phyloP scores from a whole-genome alignment of 1,284 basidiomycete species.

The Trichosporon asahii region DNA sequence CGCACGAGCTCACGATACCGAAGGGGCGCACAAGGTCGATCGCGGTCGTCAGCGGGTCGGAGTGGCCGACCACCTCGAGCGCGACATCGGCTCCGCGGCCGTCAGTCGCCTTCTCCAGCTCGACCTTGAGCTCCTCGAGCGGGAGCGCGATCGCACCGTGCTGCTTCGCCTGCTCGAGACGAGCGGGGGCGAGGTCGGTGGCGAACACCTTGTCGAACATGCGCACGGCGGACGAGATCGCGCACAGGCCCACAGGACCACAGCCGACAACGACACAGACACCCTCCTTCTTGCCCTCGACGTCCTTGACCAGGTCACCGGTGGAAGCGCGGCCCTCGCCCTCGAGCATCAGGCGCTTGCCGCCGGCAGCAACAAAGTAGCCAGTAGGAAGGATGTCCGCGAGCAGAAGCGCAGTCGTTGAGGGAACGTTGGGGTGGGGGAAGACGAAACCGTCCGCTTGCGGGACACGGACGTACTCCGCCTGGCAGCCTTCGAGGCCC shows the following conservation, averaged over 20 bases:
- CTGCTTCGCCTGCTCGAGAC: constrained; percentile 33
- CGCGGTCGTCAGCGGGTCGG: constrained; percentile 64
- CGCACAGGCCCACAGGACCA: constrained; percentile 52
- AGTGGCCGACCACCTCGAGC: constrained; percentile 71
- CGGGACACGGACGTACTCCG: constrained; percentile 78
- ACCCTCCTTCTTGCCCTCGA: constrained; percentile 14
- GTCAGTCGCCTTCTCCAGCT: constrained; percentile 35
- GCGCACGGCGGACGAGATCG: constrained; percentile 49
- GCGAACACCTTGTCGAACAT: constrained; percentile 46
- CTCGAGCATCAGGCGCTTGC: constrained; percentile 31
- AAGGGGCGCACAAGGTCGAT: constrained; percentile 76
- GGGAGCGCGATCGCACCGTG: constrained; percentile 49
- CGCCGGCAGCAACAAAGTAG: constrained; percentile 52
- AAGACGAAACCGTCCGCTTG: constrained; percentile 50
- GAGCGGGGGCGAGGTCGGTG: constrained; percentile 31
- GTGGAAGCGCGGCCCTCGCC: not conserved
- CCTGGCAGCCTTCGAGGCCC: constrained; percentile 64
- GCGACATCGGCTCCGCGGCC: constrained; percentile 53
- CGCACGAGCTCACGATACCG: constrained; percentile 73
- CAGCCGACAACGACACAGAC: constrained; percentile 50
- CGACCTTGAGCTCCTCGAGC: constrained; percentile 29
- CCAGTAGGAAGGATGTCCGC: constrained; percentile 54
- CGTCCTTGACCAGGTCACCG: constrained; percentile 13
- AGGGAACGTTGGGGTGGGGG: constrained; percentile 44
- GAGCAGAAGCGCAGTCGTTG: constrained; percentile 51